Percentiles rank a stretch among this genome's conserved stretches.
Conservation (phyloP, 192 early-diverging fungal genomes). For the Coemansia biformis region DNA sequence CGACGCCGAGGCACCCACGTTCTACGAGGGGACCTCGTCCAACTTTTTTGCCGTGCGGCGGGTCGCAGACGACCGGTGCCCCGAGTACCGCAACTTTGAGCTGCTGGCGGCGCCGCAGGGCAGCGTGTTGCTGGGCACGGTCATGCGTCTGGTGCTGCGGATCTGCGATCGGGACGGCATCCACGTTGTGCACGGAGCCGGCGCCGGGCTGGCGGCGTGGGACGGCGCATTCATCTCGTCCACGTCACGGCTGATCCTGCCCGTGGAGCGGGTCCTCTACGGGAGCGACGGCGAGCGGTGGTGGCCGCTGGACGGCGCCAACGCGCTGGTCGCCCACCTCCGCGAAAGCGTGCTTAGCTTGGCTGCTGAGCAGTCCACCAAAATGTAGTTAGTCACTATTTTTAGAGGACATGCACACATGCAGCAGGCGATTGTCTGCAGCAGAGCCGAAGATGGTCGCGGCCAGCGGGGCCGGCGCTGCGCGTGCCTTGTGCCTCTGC, state of each 20-base stretch:
- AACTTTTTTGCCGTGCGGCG: constrained; percentile 41
- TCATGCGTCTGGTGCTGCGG: constrained; percentile 41
- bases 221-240: constrained; percentile 44
- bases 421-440: too few species aligned
- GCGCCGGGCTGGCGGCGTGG: constrained; percentile 22
- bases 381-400: too few species aligned
- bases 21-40: constrained; percentile 47
- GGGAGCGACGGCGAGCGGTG: constrained; percentile 2
- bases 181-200: constrained; percentile 20
- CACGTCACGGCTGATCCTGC: constrained; percentile 42
- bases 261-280: constrained; percentile 16
- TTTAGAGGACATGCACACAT: too few species aligned
- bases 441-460: too few species aligned
- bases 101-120: constrained; percentile 33
- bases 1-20: constrained; percentile 2
- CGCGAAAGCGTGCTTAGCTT: constrained; percentile 14
- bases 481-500: too few species aligned
- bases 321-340: constrained; percentile 36
- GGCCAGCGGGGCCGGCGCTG: too few species aligned
- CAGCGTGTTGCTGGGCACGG: constrained; percentile 39
- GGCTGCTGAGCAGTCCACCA: constrained; percentile 18
- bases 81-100: constrained; percentile 18
- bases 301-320: constrained; percentile 8
- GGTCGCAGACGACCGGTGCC: neutral
- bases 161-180: constrained; percentile 35